These are phyloP conservation scores for Fraxinus latifolia DNA, from an alignment of 305 asterid genomes.

Conservation along the genomic window DNA sequence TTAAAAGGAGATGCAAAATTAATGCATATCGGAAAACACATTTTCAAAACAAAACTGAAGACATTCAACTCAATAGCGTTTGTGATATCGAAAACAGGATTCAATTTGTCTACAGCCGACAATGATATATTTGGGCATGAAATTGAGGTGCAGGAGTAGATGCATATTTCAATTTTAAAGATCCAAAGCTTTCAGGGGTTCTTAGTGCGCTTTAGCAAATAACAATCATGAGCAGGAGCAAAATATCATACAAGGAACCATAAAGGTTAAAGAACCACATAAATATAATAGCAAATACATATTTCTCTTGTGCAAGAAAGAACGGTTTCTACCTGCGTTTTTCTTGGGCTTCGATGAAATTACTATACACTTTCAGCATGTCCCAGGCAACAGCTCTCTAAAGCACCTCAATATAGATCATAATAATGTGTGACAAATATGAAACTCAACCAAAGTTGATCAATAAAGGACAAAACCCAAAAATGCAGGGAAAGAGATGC, in stretches of 20 bases:
- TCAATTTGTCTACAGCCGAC: background rate
- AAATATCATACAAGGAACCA: background rate
- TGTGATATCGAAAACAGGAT: background rate
- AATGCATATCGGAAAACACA: background rate
- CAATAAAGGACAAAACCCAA: slow-evolving; percentile 16
- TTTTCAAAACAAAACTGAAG: background rate
- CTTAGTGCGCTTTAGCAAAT: background rate
- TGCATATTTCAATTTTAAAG: background rate
- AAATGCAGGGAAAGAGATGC: background rate
- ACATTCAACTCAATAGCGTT: background rate
- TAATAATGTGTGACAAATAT: slow-evolving; percentile 22
- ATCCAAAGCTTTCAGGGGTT: background rate
- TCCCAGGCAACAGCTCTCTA: slow-evolving; percentile 99
- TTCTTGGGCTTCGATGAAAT: slow-evolving; percentile 81
- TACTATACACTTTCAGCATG: slow-evolving; percentile 82
- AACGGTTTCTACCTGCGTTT: slow-evolving; percentile 58
- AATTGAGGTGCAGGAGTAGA: background rate
- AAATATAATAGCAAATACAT: slow-evolving; percentile 9
- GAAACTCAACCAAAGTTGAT: slow-evolving; percentile 10
- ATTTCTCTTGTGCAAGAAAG: background rate
- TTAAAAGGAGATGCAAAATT: background rate
- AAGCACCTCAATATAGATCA: slow-evolving; percentile 33
- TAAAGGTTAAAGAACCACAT: slow-evolving; percentile 5
- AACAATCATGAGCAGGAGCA: background rate
- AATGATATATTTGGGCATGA: background rate